Base-by-base conservation (phyloP, 2,329 filamentous ascomycete genomes). In the Setomelanomma holmii region DNA sequence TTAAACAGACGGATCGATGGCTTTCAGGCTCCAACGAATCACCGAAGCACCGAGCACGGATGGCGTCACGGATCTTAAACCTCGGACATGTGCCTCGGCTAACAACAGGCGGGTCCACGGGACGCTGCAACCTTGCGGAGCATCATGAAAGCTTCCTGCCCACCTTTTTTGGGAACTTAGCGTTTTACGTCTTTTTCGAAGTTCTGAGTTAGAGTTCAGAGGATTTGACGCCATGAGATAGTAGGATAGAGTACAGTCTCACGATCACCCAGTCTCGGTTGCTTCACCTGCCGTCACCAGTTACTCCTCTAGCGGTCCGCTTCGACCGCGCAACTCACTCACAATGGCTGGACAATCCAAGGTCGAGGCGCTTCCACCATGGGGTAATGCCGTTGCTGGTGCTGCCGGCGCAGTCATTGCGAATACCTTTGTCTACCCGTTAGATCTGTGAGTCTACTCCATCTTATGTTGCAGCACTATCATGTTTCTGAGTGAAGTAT, bases 391-490 rank as follows among this genome's bases (percentile, higher is more conserved):
- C 48, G 86, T 96, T 61, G 93, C 95, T 58, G 95, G 95, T 68
- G 91, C 95, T 45, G 90, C 91, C 17, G 95, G 95, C 56, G 95
- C 95, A 40, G 91, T 98, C 33, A 82, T 99, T 53, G 95, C 95
- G 52, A 99, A 99, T 80, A 90, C 93, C 39, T 79, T 97, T 58
- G 93, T 98, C 51, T 99, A 99, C 76, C 95, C 95, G 40, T 83
- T 99, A 55, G 95, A 99, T 77, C 93, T 99, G 93, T 96, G 81
- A 80, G 89, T 56, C n/a, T n/a, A n/a, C n/a, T n/a, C n/a, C n/a
- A n/a, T n/a, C n/a, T n/a, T n/a, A n/a, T n/a, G n/a, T n/a, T n/a
- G n/a, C n/a, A n/a, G n/a, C n/a, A n/a, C 19, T 7, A 30, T 7
- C 7, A 30, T 44, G 20, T 22, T 12, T 22, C 33, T 21, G 5